Evolutionary conservation across 306 rosid species (phyloP).

Genomic region (Cucurbita argyrosperma): DNA sequence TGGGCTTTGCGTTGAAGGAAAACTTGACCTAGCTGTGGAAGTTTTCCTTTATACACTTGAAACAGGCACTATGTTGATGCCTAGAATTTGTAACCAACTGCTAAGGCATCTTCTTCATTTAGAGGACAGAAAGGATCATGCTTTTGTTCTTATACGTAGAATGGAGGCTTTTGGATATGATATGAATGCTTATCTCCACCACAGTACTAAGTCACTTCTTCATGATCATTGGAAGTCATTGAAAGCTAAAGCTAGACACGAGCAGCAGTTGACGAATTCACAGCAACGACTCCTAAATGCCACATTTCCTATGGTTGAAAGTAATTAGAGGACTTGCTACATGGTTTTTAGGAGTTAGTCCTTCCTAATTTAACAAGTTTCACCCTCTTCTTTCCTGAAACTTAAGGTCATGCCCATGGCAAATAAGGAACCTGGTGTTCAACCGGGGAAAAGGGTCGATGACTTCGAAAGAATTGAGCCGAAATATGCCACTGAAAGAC

Average conservation of each 20-base stretch:
- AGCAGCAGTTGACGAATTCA: background rate
- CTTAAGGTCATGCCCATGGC: too few species aligned
- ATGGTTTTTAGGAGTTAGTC: background rate
- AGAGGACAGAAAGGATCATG: slow-evolving; percentile 22
- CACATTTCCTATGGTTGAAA: background rate
- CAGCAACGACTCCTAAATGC: background rate
- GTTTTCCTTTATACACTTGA: slow-evolving; percentile 50
- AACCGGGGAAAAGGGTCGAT: too few species aligned
- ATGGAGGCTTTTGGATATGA: slow-evolving; percentile 44
- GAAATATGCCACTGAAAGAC: too few species aligned
- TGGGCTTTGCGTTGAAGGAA: slow-evolving; percentile 31
- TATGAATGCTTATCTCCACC: slow-evolving; percentile 11
- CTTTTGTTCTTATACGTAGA: slow-evolving; percentile 27
- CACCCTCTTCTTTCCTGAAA: too few species aligned
- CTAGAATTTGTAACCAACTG: slow-evolving; percentile 25
- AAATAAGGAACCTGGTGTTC: too few species aligned
- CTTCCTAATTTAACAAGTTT: background rate
- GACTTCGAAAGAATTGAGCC: too few species aligned
- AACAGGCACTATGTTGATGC: slow-evolving; percentile 29
- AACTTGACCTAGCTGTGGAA: slow-evolving; percentile 32
- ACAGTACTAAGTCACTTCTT: slow-evolving; percentile 19
- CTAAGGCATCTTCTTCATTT: slow-evolving; percentile 26
- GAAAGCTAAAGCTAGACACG: background rate
- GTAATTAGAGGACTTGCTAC: background rate
- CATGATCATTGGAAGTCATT: background rate